Percentiles rank a stretch among this genome's conserved stretches.
These are phyloP conservation scores for Hypoxylon rubiginosum DNA, from an alignment of 2,329 filamentous ascomycete genomes.

Conservation along the genomic window DNA sequence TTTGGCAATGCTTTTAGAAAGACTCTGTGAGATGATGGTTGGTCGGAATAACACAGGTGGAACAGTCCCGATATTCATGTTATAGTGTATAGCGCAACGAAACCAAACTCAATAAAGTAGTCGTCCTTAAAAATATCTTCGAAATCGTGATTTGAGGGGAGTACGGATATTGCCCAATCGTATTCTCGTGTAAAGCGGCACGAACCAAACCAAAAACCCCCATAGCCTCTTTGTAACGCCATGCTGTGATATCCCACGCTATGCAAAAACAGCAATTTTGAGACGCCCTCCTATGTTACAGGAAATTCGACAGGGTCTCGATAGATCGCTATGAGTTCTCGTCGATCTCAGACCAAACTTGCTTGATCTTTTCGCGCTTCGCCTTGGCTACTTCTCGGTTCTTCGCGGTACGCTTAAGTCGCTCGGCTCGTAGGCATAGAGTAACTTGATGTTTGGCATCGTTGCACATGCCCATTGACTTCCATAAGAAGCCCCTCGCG, in stretches of 20 bases:
- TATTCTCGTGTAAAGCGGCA: neutral
- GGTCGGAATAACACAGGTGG: constrained; percentile 1
- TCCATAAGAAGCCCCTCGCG: constrained; percentile 90
- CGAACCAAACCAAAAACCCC: constrained; percentile 17
- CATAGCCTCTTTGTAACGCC: constrained; percentile 35
- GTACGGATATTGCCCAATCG: constrained; percentile 7
- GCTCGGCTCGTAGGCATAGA: constrained; percentile 84
- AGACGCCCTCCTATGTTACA: constrained; percentile 7
- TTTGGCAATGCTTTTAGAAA: constrained; percentile 79
- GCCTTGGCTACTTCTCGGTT: constrained; percentile 80
- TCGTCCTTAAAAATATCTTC: constrained; percentile 2
- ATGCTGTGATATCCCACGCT: constrained; percentile 22
- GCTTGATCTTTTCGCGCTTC: constrained; percentile 80
- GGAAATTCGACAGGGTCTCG: neutral
- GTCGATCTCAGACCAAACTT: constrained; percentile 84
- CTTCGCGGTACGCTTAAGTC: constrained; percentile 79
- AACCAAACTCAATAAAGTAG: constrained; percentile 13
- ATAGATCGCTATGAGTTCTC: constrained; percentile 69
- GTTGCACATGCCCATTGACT: constrained; percentile 91
- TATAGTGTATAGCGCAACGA: constrained; percentile 26
- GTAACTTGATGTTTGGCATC: constrained; percentile 86
- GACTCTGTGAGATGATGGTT: constrained; percentile 51
- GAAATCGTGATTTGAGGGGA: constrained; percentile 15
- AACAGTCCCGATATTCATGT: constrained; percentile 3
- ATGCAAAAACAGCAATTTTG: constrained; percentile 2